Conservation (phyloP, 345 rosid species). For the Eucalyptus rudis region DNA sequence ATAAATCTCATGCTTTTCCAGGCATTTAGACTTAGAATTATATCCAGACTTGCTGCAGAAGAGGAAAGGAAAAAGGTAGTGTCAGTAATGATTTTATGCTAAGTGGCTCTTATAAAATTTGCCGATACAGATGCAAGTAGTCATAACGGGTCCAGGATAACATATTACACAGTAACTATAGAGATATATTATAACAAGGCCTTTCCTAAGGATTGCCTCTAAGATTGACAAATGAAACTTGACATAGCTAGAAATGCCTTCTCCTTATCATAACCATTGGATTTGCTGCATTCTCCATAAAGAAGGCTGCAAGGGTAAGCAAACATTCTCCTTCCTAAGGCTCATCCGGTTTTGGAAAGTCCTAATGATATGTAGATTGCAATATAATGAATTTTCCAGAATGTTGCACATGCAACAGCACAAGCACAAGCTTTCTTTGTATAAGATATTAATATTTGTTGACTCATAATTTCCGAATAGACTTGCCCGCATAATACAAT, state of each 20-base stretch:
- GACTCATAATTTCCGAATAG: not conserved
- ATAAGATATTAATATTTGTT: not conserved
- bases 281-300: not conserved
- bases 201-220: not conserved
- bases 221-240: not conserved
- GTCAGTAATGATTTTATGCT: not conserved
- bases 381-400: not conserved
- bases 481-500: not conserved
- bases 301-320: not conserved
- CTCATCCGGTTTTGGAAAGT: not conserved
- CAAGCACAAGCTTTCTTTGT: not conserved
- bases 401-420: not conserved
- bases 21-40: slow-evolving; percentile 73
- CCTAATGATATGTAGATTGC: not conserved
- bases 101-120: not conserved
- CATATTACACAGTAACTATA: not conserved
- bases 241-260: not conserved
- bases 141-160: not conserved
- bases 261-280: not conserved
- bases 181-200: not conserved
- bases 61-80: not conserved
- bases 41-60: slow-evolving; percentile 62
- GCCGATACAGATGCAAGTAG: not conserved
- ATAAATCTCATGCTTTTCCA: slow-evolving; percentile 74
- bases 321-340: not conserved